Evolutionary conservation across 768 basidiomycete species (phyloP).

Genomic region (Russula earlei): DNA sequence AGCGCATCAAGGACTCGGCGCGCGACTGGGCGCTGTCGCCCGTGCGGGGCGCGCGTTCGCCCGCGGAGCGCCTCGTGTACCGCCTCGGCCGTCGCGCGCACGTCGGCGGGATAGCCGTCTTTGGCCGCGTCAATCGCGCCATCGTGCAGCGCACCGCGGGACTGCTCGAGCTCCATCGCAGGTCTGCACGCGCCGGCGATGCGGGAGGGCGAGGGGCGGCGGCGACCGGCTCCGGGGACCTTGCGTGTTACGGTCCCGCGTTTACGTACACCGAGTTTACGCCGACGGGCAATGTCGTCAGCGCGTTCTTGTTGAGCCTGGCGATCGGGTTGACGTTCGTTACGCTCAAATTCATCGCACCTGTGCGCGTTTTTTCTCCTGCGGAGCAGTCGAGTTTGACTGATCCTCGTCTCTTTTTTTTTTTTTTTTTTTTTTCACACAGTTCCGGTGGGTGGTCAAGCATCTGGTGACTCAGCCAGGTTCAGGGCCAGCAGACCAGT

Average conservation of each 20-base stretch:
- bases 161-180: slow-evolving; percentile 30
- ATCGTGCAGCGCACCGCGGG: slow-evolving; percentile 53
- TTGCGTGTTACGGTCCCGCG: slow-evolving; percentile 46
- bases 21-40: slow-evolving; percentile 37
- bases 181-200: neutral
- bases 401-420: neutral
- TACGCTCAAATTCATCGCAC: slow-evolving; percentile 19
- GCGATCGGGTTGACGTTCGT: slow-evolving; percentile 21
- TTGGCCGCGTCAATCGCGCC: slow-evolving; percentile 36
- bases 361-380: slow-evolving; percentile 22
- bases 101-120: slow-evolving; percentile 28
- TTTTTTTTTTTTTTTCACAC: neutral
- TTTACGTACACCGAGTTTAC: slow-evolving; percentile 75
- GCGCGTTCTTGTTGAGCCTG: slow-evolving; percentile 34
- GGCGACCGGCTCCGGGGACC: neutral
- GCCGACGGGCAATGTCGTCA: slow-evolving; percentile 31
- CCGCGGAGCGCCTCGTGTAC: slow-evolving; percentile 27
- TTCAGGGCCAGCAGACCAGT: slow-evolving; percentile 59
- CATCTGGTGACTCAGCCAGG: slow-evolving; percentile 44
- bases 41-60: slow-evolving; percentile 27
- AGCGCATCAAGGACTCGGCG: slow-evolving; percentile 25
- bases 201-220: no score
- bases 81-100: slow-evolving; percentile 27
- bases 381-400: no score
- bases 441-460: slow-evolving; percentile 53